Evolutionary conservation across 257 asterid species (phyloP).

Genomic region (Solanum sejunctum): DNA sequence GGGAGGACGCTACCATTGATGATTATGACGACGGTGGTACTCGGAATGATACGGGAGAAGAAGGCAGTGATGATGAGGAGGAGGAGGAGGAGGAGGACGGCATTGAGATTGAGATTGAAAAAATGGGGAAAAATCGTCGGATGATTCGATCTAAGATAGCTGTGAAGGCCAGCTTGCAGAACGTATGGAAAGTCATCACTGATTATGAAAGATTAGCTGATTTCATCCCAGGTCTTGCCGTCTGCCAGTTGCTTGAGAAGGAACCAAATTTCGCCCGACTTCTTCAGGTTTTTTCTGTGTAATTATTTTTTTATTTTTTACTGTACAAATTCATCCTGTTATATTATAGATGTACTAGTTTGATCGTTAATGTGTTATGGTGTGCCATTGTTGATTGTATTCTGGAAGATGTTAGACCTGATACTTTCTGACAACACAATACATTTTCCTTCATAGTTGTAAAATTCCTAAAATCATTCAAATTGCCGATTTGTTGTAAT

Average conservation of each 20-base stretch:
- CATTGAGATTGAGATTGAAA: constrained; percentile 42
- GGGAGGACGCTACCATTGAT: background rate
- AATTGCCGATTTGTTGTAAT: background rate
- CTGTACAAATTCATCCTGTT: background rate
- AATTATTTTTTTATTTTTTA: background rate
- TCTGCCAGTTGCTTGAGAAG: constrained; percentile 65
- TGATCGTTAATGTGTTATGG: background rate
- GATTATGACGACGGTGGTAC: background rate
- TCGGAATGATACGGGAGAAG: background rate
- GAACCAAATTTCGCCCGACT: constrained; percentile 58
- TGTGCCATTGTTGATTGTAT: background rate
- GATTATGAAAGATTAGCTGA: constrained; percentile 80
- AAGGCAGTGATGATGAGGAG: constrained; percentile 12
- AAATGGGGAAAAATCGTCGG: constrained; percentile 44
- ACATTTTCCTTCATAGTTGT: background rate
- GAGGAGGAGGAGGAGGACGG: background rate
- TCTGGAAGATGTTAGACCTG: background rate
- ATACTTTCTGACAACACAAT: background rate
- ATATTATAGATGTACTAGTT: background rate
- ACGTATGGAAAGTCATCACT: constrained; percentile 56
- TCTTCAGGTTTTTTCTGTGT: constrained; percentile 41
- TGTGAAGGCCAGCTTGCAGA: constrained; percentile 48
- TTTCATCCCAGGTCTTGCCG: constrained; percentile 75
- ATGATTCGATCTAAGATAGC: constrained; percentile 50
- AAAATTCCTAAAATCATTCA: background rate